Base-by-base conservation (phyloP, 2,329 filamentous ascomycete species). In the Cladosporium halotolerans region DNA sequence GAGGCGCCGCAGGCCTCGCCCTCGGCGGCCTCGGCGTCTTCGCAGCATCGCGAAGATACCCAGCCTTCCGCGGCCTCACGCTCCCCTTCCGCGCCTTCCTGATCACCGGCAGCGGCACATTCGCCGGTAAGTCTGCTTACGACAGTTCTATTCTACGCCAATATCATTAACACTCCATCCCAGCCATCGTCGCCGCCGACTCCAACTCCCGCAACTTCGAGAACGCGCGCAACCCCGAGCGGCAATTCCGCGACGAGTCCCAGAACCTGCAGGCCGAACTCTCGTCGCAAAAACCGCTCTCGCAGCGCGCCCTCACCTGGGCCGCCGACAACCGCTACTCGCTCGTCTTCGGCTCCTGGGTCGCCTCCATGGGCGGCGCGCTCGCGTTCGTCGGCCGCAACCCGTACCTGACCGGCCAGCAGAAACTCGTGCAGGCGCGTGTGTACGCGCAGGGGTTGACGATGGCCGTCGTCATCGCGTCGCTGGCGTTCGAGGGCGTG, bases 361-460 rank as follows among this genome's bases (percentile, higher is more conserved):
- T 92, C 11, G 86, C 85, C 38, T 84, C 83, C 63, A 92, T 96
- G 83, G 83, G 79, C 55, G 72, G 85, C 40, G 85, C 88, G 4
- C 80, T 93, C 60, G 82, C 78, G 52, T 69, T 95, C 31, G 89
- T 96, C 58, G 83, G 86, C 66, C 82, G 89, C 58, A 89, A 89
- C 69, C 84, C 81, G 60, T 88, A 85, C 68, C 77, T 95, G 44
- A 82, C 79, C 46, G 84, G 83, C 2, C 75, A 80, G 56, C 91
- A 96, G 77, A 96, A 96, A 79, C 75, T 96, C 18, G 91, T 96
- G 13, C 91, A 96, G 78, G 91, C 90, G 19, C 85, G 91, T 80
- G 86, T 96, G 60, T 96, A 96, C 72, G 91, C 91, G 3, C 91
- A 96, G 76, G 89, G 88, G 5, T 75, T 95, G 63, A 95, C 91